Evolutionary conservation across 2,329 filamentous ascomycete species (phyloP), one percentile per base, ranked within the genome.

Genomic region (Calonectria honghensis): DNA sequence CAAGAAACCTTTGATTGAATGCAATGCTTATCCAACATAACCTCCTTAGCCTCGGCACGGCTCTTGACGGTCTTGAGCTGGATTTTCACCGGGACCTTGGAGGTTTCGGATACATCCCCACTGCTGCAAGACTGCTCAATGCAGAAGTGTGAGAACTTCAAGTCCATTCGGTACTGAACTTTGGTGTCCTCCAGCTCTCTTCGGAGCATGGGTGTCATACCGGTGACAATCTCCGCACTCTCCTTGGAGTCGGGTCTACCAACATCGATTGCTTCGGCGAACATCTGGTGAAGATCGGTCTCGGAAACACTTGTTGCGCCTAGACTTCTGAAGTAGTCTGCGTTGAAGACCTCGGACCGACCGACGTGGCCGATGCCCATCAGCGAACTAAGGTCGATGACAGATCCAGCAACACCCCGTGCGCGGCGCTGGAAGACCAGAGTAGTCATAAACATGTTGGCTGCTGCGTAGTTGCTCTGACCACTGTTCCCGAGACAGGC

Each of bases 231-330:
- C 37, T 69, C 67, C 10, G 39, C 16, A 18, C 13, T 37, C 70
- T 41, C 77, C 64, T 32, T 76, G 70, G 65, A 79, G 69, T 72
- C 63, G 50, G 70, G 59, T 52, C 61, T 20, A 11, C 74, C 73
- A 20, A 74, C 67, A 29, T 75, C 50, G 13, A 79, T 72, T 32
- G 76, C 73, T 67, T 78, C 78, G 27, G 76, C 74, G 66, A 77
- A 77, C 59, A 72, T 52, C 20, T 72, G 59, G 14, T 71, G 54
- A 20, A 70, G 67, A 41, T 88, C 87, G 14, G 69, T 69, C 68
- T 79, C 78, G 0, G 71, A 75, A 45, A 80, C 77, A 64, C 74
- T 72, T 27, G 67, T 68, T 32, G 79, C 77, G 3, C 79, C 78
- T 6, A 73, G 31, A 4, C 10, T 41, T 6, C 14, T 18, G n/a